These are phyloP conservation scores for Beta corolliflora DNA, from an alignment of 179 eudicot species.

Conservation along the genomic window DNA sequence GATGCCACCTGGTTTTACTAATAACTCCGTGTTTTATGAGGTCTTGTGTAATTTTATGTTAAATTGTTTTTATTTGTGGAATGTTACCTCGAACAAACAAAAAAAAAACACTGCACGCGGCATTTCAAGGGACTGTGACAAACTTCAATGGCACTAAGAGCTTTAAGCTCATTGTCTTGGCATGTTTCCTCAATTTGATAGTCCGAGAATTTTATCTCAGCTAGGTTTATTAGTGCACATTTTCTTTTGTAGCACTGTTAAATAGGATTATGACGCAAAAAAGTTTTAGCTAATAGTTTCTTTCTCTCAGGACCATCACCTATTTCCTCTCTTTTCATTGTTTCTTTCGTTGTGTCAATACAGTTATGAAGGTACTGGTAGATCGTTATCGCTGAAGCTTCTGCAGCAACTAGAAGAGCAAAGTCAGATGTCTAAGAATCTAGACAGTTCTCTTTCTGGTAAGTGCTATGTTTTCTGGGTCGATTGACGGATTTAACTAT, in stretches of 20 bases:
- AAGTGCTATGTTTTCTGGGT: constrained; percentile 20
- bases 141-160: not conserved
- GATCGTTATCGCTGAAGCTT: constrained; percentile 86
- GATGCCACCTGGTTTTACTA: not conserved
- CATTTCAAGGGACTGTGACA: not conserved
- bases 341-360: constrained; percentile 15
- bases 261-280: not conserved
- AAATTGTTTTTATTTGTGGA: not conserved
- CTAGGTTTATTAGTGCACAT: not conserved
- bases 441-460: constrained; percentile 70
- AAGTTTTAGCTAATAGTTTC: not conserved
- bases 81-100: not conserved
- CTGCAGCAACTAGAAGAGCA: constrained; percentile 86
- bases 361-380: constrained; percentile 97
- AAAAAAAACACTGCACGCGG: not conserved
- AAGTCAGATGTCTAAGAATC: constrained; percentile 55
- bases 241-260: not conserved
- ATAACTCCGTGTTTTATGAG: not conserved
- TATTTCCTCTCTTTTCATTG: not conserved
- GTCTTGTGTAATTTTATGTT: not conserved
- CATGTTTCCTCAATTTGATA: constrained; percentile 3
- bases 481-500: not conserved
- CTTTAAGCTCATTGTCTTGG: not conserved
- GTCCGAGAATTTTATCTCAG: not conserved
- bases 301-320: not conserved